These are phyloP conservation scores for Anthracocystis walkeri DNA, from an alignment of 1,284 basidiomycete species.

Conservation along the genomic window DNA sequence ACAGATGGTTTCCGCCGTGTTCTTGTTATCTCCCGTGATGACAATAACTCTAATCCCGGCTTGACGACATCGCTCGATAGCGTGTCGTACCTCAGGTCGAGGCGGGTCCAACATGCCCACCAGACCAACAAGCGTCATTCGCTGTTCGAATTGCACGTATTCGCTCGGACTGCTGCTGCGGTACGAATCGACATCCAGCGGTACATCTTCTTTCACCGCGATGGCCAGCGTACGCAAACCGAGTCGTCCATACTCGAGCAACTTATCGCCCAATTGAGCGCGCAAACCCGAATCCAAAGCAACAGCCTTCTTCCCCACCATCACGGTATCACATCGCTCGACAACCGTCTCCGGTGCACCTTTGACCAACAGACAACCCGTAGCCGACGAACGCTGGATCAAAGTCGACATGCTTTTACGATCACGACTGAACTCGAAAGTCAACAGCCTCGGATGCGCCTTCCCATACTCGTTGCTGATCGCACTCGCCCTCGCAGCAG, in stretches of 20 bases:
- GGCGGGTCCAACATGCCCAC: constrained; percentile 99
- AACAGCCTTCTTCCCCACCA: constrained; percentile 70
- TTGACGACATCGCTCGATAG: constrained; percentile 88
- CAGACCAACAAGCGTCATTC: constrained; percentile 89
- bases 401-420: constrained; percentile 99
- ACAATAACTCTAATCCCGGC: constrained; percentile 97
- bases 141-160: constrained; percentile 83
- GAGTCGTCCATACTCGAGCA: constrained; percentile 79
- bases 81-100: constrained; percentile 87
- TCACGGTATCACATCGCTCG: constrained; percentile 83
- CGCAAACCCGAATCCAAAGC: constrained; percentile 74
- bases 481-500: constrained; percentile 79
- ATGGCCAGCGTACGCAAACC: constrained; percentile 92
- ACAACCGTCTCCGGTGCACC: constrained; percentile 95
- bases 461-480: constrained; percentile 84
- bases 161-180: constrained; percentile 74
- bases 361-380: constrained; percentile 80
- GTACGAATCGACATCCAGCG: constrained; percentile 76
- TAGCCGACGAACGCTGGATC: constrained; percentile 74
- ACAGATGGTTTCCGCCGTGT: constrained; percentile 97
- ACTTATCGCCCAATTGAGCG: constrained; percentile 76
- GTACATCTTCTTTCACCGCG: constrained; percentile 81
- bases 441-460: constrained; percentile 82
- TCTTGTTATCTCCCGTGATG: constrained; percentile 98
- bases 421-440: constrained; percentile 97